These are phyloP conservation scores for Stachybotrys chartarum DNA, from an alignment of 2,329 filamentous ascomycete species.

Conservation along the genomic window DNA sequence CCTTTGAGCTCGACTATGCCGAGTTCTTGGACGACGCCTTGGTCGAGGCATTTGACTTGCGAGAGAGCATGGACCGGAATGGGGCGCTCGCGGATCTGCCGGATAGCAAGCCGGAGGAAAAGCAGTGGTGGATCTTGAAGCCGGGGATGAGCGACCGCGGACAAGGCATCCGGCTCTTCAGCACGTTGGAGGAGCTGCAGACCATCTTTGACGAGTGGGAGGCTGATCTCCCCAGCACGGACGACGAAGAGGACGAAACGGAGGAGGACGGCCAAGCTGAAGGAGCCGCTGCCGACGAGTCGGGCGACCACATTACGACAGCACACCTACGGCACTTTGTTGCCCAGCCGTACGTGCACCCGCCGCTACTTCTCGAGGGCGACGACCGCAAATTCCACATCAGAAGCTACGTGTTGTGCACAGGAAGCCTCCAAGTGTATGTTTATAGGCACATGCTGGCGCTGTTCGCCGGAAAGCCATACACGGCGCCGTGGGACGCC, in stretches of 20 bases:
- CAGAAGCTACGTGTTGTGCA: slow-evolving; percentile 79
- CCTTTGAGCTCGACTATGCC: slow-evolving; percentile 92
- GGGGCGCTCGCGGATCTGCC: slow-evolving; percentile 13
- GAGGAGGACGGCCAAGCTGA: slow-evolving; percentile 25
- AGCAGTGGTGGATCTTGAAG: slow-evolving; percentile 97
- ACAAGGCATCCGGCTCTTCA: slow-evolving; percentile 87
- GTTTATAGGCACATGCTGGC: slow-evolving; percentile 90
- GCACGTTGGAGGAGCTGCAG: slow-evolving; percentile 74
- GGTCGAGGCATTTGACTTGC: slow-evolving; percentile 80
- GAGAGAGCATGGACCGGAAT: slow-evolving; percentile 70
- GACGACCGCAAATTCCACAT: slow-evolving; percentile 86
- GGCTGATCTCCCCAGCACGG: slow-evolving; percentile 55
- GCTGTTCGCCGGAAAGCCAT: slow-evolving; percentile 74
- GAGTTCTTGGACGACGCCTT: slow-evolving; percentile 94
- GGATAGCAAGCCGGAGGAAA: slow-evolving; percentile 24
- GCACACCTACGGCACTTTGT: slow-evolving; percentile 94
- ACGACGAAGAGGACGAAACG: slow-evolving; percentile 53
- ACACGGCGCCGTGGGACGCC: slow-evolving; percentile 55
- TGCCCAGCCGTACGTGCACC: slow-evolving; percentile 89
- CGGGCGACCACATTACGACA: slow-evolving; percentile 60
- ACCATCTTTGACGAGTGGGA: slow-evolving; percentile 92
- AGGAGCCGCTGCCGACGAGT: slow-evolving; percentile 20
- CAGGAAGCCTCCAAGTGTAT: slow-evolving; percentile 71
- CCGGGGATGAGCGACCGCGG: slow-evolving; percentile 96
- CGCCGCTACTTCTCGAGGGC: slow-evolving; percentile 62